Percentiles rank a stretch among this genome's conserved stretches.
These are phyloP conservation scores for Rubus idaeus DNA, from an alignment of 306 rosid species.

Conservation along the genomic window DNA sequence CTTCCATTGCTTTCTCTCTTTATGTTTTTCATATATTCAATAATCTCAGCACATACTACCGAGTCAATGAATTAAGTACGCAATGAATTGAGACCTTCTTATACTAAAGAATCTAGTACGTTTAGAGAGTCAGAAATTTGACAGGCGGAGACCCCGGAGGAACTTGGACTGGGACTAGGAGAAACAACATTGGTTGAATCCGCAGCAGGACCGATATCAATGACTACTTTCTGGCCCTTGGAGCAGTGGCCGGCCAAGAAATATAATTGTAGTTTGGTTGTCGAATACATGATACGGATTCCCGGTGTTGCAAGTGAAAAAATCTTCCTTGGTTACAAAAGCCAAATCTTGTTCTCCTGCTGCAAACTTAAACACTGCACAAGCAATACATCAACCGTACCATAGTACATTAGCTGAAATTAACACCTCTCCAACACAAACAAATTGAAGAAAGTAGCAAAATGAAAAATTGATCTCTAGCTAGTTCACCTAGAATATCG, in stretches of 20 bases:
- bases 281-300: not conserved
- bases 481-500: slow-evolving; percentile 39
- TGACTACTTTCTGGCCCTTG: slow-evolving; percentile 48
- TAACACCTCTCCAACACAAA: not conserved
- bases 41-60: too few relatives aligned
- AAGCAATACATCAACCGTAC: not conserved
- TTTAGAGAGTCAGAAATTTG: not conserved
- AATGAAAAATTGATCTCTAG: too few relatives aligned
- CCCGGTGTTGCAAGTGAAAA: not conserved
- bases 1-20: too few relatives aligned
- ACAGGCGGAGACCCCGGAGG: not conserved
- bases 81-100: too few relatives aligned
- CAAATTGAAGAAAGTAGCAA: not conserved
- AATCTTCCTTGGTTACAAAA: slow-evolving; percentile 7
- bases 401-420: not conserved
- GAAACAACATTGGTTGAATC: not conserved
- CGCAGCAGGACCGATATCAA: slow-evolving; percentile 24
- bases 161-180: slow-evolving; percentile 10
- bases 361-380: slow-evolving; percentile 32
- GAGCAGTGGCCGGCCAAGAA: slow-evolving; percentile 39
- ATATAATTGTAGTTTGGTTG: slow-evolving; percentile 26
- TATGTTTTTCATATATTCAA: too few relatives aligned
- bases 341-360: slow-evolving; percentile 2
- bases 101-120: too few relatives aligned
- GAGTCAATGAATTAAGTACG: too few relatives aligned